Conservation (phyloP, 345 rosid genomes). For the Gossypioides kirkii region DNA sequence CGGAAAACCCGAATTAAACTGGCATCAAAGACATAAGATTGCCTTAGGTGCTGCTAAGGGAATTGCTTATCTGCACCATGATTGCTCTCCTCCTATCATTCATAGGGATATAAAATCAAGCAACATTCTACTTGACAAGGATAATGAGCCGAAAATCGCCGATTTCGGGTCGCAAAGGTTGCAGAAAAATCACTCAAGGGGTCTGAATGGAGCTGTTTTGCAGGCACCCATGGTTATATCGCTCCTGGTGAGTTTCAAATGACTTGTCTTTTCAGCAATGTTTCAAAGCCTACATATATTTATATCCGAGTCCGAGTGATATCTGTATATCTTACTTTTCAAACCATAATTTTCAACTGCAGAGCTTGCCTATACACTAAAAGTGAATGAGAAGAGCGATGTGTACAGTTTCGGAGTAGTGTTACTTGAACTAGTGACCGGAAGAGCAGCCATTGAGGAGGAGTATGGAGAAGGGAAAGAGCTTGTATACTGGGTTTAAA, state of each 20-base stretch:
- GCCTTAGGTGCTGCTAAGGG: constrained; percentile 83
- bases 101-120: constrained; percentile 87
- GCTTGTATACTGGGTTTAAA: constrained; percentile 61
- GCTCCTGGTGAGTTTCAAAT: constrained; percentile 68
- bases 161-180: constrained; percentile 79
- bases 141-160: constrained; percentile 71
- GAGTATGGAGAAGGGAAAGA: constrained; percentile 78
- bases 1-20: constrained; percentile 47
- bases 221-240: constrained; percentile 91
- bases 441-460: constrained; percentile 59
- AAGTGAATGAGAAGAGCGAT: constrained; percentile 70
- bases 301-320: neutral
- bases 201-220: constrained; percentile 46
- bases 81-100: constrained; percentile 68
- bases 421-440: constrained; percentile 57
- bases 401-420: constrained; percentile 87
- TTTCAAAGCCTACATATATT: neutral
- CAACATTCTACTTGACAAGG: constrained; percentile 64
- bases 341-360: constrained; percentile 10
- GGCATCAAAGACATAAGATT: constrained; percentile 64
- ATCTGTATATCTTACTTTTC: neutral
- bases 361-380: constrained; percentile 77
- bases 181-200: constrained; percentile 40
- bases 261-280: neutral
- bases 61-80: constrained; percentile 78